Percentiles rank a stretch among this genome's conserved stretches.
These are phyloP conservation scores for Phytophthora cryptogea DNA, from an alignment of 352 stramenopile species.

Conservation along the genomic window DNA sequence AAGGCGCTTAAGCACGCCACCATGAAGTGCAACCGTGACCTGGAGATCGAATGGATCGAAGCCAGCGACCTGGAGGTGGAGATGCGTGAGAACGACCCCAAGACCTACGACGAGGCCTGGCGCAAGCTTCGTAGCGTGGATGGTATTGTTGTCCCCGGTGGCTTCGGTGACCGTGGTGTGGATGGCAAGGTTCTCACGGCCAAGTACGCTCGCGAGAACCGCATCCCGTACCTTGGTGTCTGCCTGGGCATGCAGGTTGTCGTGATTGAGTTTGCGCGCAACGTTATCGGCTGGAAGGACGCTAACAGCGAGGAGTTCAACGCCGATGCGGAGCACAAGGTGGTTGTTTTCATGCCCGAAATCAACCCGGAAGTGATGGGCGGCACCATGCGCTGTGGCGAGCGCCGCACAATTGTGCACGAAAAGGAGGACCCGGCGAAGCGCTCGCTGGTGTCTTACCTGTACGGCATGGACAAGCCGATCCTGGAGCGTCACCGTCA, in stretches of 20 bases:
- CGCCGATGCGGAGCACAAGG: constrained; percentile 84
- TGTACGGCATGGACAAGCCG: constrained; percentile 88
- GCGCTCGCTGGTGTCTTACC: constrained; percentile 87
- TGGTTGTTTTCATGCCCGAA: constrained; percentile 99
- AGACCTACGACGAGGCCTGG: constrained; percentile 90
- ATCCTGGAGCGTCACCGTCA: constrained; percentile 98
- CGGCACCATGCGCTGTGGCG: constrained; percentile 99
- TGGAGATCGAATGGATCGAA: constrained; percentile 99
- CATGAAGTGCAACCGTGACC: constrained; percentile 92
- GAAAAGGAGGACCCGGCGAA: constrained; percentile 78
- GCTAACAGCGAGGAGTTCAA: constrained; percentile 97
- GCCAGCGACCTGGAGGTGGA: constrained; percentile 93
- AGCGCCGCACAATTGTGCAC: constrained; percentile 93
- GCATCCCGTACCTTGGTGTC: constrained; percentile 97
- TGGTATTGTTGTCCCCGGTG: constrained; percentile 97
- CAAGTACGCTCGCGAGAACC: constrained; percentile 95
- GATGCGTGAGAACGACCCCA: constrained; percentile 69
- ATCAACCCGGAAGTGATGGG: constrained; percentile 98
- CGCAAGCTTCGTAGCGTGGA: constrained; percentile 91
- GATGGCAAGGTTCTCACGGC: constrained; percentile 97
- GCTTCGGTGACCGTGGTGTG: constrained; percentile 98
- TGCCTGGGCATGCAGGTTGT: constrained; percentile 96
- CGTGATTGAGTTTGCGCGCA: constrained; percentile 98
- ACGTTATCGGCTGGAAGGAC: constrained; percentile 91
- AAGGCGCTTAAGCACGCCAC: constrained; percentile 96